phyloP scores from a whole-genome alignment of 768 basidiomycete genomes.

The Lentinula aciculospora region DNA sequence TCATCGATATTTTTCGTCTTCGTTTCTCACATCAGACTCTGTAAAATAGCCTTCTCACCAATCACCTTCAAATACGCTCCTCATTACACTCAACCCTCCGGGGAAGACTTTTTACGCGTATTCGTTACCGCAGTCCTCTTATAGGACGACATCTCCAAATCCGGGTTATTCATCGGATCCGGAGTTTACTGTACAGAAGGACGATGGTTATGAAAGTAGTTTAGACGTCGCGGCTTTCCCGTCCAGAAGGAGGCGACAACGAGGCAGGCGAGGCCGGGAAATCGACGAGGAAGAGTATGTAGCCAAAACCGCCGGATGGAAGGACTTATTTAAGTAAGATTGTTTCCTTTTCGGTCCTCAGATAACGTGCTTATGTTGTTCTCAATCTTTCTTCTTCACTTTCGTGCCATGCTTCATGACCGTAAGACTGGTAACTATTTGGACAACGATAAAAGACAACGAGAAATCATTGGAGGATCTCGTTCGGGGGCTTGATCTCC shows the following conservation, averaged over 20 bases:
- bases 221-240: conserved; percentile 14
- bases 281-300: conserved; percentile 11
- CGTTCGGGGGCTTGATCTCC: conserved; percentile 39
- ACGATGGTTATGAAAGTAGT: conserved; percentile 23
- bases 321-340: conserved; percentile 67
- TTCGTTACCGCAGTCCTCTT: conserved; percentile 17
- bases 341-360: conserved; percentile 7
- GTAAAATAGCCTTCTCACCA: conserved; percentile 11
- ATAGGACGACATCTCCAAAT: conserved; percentile 35
- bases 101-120: conserved; percentile 59
- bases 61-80: conserved; percentile 69
- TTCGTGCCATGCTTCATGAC: neutral
- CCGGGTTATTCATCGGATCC: conserved; percentile 69
- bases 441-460: conserved; percentile 46
- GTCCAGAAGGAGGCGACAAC: conserved; percentile 27
- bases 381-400: conserved; percentile 4
- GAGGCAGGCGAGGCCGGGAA: conserved; percentile 14
- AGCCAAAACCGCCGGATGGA: conserved; percentile 50
- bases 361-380: conserved; percentile 5
- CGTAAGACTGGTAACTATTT: conserved; percentile 46
- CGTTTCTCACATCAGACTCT: neutral
- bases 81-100: conserved; percentile 60
- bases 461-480: conserved; percentile 43
- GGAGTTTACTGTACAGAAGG: conserved; percentile 45
- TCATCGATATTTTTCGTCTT: neutral